Base-by-base conservation (phyloP, 495 filamentous ascomycete genomes). In the Lasiosphaeria hispida region DNA sequence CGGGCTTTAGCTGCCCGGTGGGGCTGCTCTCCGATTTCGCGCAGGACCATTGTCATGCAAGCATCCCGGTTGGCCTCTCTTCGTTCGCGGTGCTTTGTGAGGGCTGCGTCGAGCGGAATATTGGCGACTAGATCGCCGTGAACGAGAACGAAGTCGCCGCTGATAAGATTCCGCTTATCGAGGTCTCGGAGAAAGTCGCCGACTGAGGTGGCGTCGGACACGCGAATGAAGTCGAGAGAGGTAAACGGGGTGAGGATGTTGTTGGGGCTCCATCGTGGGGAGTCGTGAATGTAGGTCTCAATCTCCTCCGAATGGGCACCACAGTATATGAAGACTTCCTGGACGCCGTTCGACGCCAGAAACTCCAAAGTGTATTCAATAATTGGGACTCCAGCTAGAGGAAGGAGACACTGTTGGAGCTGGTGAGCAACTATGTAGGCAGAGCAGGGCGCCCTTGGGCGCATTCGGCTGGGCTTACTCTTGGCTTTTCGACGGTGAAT, bases 361-460 rank as follows among this genome's bases (percentile, higher is more conserved):
- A 94, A 97, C 69, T 99, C 94, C 60, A 97, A 84, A 3, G 93
- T 96, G 70, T 99, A 97, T 74, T 97, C 93, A 73, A 99, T 96
- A 54, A 97, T 77, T 15, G 95, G 95, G 2, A 86, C 89, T 65
- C 97, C 97, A 48, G 89, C 95, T 56, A 99, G 80, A 30, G 93
- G 93, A 34, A 99, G 79, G 33, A 99, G 87, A 80, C 95, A 97
- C 92, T 95, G 61, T 15, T 40, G 40, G 42, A 64, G 50, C 41
- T 30, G 15, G 38, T 11, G 39, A 14, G 49, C 51, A 38, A 18
- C n/a, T 1, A 7, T 47, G 33, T 23, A 17, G 34, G 40, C 14
- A 41, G 23, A 30, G 23, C 23, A 30, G 23, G 23, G 23, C 23
- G 23, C 23, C 2, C 5, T 30, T 5, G 23, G 23, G 23, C 23